phyloP scores from a whole-genome alignment of 1,139 yeast genomes.

The Pichia sp. region DNA sequence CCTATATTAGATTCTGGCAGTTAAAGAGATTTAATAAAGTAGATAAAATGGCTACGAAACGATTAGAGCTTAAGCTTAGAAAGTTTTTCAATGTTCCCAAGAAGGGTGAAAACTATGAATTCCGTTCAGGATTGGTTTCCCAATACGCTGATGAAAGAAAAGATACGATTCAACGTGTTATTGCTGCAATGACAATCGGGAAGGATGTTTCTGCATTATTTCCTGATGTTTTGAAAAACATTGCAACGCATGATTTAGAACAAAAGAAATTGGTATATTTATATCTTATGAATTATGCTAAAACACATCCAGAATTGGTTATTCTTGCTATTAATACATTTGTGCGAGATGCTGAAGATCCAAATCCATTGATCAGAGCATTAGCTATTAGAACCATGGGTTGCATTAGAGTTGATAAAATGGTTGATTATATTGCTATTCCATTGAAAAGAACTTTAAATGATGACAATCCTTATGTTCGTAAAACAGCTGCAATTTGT shows the following conservation, averaged over 20 bases:
- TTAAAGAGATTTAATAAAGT: background rate
- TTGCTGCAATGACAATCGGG: slow-evolving; percentile 98
- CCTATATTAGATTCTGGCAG: too few relatives aligned
- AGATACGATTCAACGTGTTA: slow-evolving; percentile 94
- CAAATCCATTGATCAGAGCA: slow-evolving; percentile 92
- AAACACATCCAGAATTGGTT: slow-evolving; percentile 90
- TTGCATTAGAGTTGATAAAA: slow-evolving; percentile 89
- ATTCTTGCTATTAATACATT: slow-evolving; percentile 96
- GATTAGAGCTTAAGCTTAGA: slow-evolving; percentile 43
- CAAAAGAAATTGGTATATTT: slow-evolving; percentile 94
- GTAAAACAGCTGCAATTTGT: slow-evolving; percentile 96
- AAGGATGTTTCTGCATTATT: slow-evolving; percentile 92
- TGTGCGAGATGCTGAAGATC: slow-evolving; percentile 93
- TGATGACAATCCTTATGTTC: slow-evolving; percentile 94
- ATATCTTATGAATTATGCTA: slow-evolving; percentile 95
- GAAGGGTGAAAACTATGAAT: slow-evolving; percentile 78
- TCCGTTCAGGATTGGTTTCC: slow-evolving; percentile 84
- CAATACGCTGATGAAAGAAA: slow-evolving; percentile 91
- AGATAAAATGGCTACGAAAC: slow-evolving; percentile 12
- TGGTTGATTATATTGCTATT: slow-evolving; percentile 89
- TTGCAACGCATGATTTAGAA: slow-evolving; percentile 94
- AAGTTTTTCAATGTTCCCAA: slow-evolving; percentile 54
- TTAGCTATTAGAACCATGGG: slow-evolving; percentile 98
- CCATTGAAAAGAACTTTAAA: slow-evolving; percentile 78
- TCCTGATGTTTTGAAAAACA: slow-evolving; percentile 93